Base-by-base conservation (phyloP, 2,329 filamentous ascomycete genomes). In the Pseudogymnoascus sp. region DNA sequence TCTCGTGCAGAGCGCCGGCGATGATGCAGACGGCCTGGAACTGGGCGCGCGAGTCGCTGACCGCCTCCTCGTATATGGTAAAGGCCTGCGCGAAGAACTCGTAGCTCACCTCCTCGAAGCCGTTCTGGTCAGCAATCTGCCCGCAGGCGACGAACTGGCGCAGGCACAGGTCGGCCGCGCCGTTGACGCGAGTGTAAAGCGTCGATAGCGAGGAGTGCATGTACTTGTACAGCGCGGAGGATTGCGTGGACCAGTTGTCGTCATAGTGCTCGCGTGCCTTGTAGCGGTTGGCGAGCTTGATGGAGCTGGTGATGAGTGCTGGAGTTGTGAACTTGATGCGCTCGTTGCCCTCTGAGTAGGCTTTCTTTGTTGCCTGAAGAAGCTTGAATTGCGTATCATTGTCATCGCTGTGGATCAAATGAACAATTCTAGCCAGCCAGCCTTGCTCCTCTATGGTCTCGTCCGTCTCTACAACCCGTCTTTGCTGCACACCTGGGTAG, bases 71-170 rank as follows among this genome's bases (percentile, higher is more conserved):
- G 73, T 99, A 99, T 7, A 97, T 91, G 0, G 93, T 97, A 71
- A 99, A 99, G 0, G 95, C 93, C 75, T 99, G 95, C 0, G 95
- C 95, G 70, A 97, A 97, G 79, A 96, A 99, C 73, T 99, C 95
- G 74, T 99, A 99, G 10, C 92, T 90, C 44, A 96, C 91, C 77
- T 99, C 95, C 74, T 99, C 93, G 69, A 96, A 96, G 1, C 89
- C 90, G 10, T 87, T 91, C 75, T 95, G 88, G 70, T 97, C 93
- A 10, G 95, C 93, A 33, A 96, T 89, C 77, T 97, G 93, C 21
- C 95, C 95, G 72, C 92, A 96, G 44, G 90, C 87, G 69, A 95
- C 88, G 74, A 97, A 99, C 14, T 97, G 81, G 2, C 95, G 89
- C 59, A 99, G 82, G 0, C 91, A 87, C 19, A 99, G 83, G 73